A percentile compares a stretch with the other conserved stretches of the same genome.
Evolutionary conservation across 1,284 basidiomycete species (phyloP).

Genomic region (Boletus mariae): DNA sequence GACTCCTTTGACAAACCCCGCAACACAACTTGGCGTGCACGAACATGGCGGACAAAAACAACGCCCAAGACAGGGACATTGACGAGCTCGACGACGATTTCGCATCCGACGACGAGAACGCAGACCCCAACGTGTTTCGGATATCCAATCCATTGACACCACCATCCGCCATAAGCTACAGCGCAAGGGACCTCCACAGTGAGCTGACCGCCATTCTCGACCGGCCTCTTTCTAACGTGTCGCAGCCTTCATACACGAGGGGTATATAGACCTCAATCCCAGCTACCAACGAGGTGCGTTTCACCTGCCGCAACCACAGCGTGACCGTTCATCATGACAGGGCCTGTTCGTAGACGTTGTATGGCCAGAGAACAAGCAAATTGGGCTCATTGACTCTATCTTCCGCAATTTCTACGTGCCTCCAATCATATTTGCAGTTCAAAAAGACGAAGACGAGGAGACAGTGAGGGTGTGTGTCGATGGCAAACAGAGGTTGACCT

Average conservation of each 20-base stretch:
- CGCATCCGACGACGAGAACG: slow-evolving; percentile 34
- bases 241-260: slow-evolving; percentile 59
- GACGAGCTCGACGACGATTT: slow-evolving; percentile 52
- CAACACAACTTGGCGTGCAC: neutral
- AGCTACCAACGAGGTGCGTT: slow-evolving; percentile 62
- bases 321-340: slow-evolving; percentile 3
- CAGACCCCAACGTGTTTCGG: slow-evolving; percentile 43
- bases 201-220: slow-evolving; percentile 17
- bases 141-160: slow-evolving; percentile 43
- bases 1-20: neutral
- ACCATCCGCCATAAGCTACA: slow-evolving; percentile 37
- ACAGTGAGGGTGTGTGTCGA: slow-evolving; percentile 65
- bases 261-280: slow-evolving; percentile 61
- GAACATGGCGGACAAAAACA: slow-evolving; percentile 19
- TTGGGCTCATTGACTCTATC: slow-evolving; percentile 71
- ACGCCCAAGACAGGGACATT: slow-evolving; percentile 36
- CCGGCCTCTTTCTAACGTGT: slow-evolving; percentile 4
- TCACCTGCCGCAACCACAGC: neutral
- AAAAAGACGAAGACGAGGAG: slow-evolving; percentile 50
- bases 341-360: slow-evolving; percentile 52
- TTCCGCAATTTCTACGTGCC: slow-evolving; percentile 72
- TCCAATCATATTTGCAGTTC: slow-evolving; percentile 66
- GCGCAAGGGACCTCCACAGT: slow-evolving; percentile 55
- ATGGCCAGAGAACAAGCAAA: slow-evolving; percentile 67
- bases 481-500: slow-evolving; percentile 72